Evolutionary conservation across 73 alveolate species (phyloP).

Genomic region (Durusdinium trenchii): DNA sequence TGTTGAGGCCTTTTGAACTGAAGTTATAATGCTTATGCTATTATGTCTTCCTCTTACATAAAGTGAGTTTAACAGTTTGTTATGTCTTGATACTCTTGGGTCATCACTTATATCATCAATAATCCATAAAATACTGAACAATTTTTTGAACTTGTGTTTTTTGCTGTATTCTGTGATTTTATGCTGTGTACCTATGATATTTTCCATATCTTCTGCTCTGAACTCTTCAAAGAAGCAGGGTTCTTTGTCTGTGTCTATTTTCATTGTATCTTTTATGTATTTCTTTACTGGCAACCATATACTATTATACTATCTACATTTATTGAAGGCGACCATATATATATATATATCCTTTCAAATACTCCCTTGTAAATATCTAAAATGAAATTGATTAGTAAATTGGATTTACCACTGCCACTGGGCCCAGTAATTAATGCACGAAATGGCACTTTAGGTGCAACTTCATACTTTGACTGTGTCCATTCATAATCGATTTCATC

Average conservation of each 20-base stretch:
- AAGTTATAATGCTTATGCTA: neutral
- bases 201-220: neutral
- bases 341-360: neutral
- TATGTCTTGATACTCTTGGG: constrained; percentile 18
- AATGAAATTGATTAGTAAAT: neutral
- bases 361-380: neutral
- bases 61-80: neutral
- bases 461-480: neutral
- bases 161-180: neutral
- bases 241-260: neutral
- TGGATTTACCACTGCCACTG: neutral
- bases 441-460: neutral
- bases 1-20: neutral
- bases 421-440: neutral
- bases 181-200: neutral
- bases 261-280: constrained; percentile 2
- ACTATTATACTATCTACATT: too few species aligned
- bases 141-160: neutral
- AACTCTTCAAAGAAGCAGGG: constrained; percentile 25
- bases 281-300: constrained; percentile 43
- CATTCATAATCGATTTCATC: too few species aligned
- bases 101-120: constrained; percentile 31
- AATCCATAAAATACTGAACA: neutral
- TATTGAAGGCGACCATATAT: constrained; percentile 28
- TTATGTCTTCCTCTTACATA: constrained; percentile 22